phyloP scores from a whole-genome alignment of 805 yeast species.

The Ogataea methylovora region DNA sequence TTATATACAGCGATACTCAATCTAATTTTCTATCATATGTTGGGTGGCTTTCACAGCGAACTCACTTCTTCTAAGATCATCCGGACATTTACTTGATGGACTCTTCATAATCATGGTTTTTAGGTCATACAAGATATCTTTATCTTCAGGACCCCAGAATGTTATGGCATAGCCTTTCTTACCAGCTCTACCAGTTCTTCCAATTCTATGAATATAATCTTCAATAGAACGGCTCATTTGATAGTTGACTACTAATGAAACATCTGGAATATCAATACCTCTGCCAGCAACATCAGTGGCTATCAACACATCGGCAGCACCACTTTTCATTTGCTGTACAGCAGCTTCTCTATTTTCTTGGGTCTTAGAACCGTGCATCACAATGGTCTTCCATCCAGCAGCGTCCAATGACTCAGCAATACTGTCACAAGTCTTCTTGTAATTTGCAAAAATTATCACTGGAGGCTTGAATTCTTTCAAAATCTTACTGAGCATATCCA shows the following conservation, averaged over 20 bases:
- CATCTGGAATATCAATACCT: constrained; percentile 89
- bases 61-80: constrained; percentile 25
- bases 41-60: constrained; percentile 5
- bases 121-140: constrained; percentile 42
- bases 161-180: constrained; percentile 69
- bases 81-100: constrained; percentile 30
- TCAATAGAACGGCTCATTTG: constrained; percentile 73
- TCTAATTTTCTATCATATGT: constrained; percentile 5
- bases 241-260: constrained; percentile 76
- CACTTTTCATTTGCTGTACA: constrained; percentile 47
- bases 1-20: background rate
- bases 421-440: constrained; percentile 63
- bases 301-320: constrained; percentile 54
- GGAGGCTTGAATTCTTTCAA: constrained; percentile 39
- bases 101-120: constrained; percentile 39
- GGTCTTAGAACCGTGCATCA: constrained; percentile 80
- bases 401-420: constrained; percentile 44
- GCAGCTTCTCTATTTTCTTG: constrained; percentile 85
- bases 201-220: constrained; percentile 77
- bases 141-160: constrained; percentile 54
- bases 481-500: constrained; percentile 34
- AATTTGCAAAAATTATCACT: constrained; percentile 77
- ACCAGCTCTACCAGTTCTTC: constrained; percentile 93
- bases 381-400: constrained; percentile 42
- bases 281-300: constrained; percentile 97